Percentiles rank a stretch among this genome's conserved stretches.
These are phyloP conservation scores for Cryptococcus depauperatus DNA, from an alignment of 1,284 basidiomycete species.

Conservation along the genomic window DNA sequence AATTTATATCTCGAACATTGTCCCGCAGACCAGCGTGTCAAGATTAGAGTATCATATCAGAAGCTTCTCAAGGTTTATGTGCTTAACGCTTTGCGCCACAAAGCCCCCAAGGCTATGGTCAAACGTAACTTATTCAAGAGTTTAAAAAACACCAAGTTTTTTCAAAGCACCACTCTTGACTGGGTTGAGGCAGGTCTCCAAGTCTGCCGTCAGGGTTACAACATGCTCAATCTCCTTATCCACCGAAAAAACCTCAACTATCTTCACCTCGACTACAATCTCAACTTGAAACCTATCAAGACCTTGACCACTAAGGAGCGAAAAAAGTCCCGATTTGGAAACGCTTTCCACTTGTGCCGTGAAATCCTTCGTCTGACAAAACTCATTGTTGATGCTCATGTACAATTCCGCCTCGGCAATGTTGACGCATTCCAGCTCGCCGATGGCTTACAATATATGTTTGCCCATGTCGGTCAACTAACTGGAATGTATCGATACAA, in stretches of 20 bases:
- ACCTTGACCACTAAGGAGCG: conserved; percentile 98
- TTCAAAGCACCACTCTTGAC: conserved; percentile 94
- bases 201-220: conserved; percentile 97
- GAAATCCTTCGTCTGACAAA: conserved; percentile 97
- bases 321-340: conserved; percentile 99
- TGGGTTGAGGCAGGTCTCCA: conserved; percentile 99
- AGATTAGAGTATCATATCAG: conserved; percentile 98
- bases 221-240: conserved; percentile 97
- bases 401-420: conserved; percentile 96
- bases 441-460: conserved; percentile 96
- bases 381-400: conserved; percentile 96
- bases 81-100: conserved; percentile 81
- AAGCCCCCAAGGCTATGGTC: conserved; percentile 89
- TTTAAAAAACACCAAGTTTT: conserved; percentile 97
- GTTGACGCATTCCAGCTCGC: conserved; percentile 99
- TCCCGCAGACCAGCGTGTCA: conserved; percentile 90
- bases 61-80: conserved; percentile 96
- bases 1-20: conserved; percentile 98
- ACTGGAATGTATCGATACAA: conserved; percentile 92
- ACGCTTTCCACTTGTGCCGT: conserved; percentile 93
- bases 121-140: conserved; percentile 96
- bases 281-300: conserved; percentile 79
- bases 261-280: conserved; percentile 50
- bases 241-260: conserved; percentile 99
- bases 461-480: conserved; percentile 92